A percentile compares a stretch with the other conserved stretches of the same genome.
These are phyloP conservation scores for Pyracantha coccinea DNA, from an alignment of 331 rosid species.

Conservation along the genomic window DNA sequence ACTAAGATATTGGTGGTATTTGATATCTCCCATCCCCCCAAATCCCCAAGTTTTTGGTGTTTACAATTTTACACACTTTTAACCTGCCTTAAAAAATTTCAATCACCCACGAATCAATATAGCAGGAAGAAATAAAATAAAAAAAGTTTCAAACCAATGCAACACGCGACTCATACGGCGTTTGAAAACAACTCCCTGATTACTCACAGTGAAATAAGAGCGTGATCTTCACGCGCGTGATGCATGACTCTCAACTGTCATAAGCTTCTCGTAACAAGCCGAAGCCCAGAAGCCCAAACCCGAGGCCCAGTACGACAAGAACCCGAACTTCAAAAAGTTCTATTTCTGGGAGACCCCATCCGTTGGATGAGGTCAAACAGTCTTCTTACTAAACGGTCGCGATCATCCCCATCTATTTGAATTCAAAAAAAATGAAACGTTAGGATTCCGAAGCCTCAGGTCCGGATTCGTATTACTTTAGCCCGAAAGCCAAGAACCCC, in stretches of 20 bases:
- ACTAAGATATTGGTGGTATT: too few relatives aligned
- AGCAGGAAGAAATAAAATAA: not conserved
- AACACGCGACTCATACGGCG: not conserved
- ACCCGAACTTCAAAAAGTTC: not conserved
- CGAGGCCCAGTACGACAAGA: not conserved
- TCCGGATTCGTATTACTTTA: constrained; percentile 3
- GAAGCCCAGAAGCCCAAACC: constrained; percentile 6
- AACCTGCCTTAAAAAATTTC: too few relatives aligned
- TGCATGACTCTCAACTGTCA: not conserved
- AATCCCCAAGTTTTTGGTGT: constrained; percentile 5
- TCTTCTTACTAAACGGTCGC: not conserved
- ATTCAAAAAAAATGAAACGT: constrained; percentile 44
- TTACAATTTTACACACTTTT: not conserved
- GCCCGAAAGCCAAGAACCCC: not conserved
- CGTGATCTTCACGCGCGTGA: not conserved
- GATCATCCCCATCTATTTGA: constrained; percentile 31
- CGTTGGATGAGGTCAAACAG: not conserved
- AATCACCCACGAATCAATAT: not conserved
- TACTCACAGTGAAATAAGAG: not conserved
- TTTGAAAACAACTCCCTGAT: too few relatives aligned
- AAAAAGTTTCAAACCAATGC: not conserved
- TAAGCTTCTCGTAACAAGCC: not conserved
- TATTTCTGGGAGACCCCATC: not conserved
- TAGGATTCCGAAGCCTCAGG: constrained; percentile 20
- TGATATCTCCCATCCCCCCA: not conserved